These are phyloP conservation scores for Allantophomopsis cytisporea DNA, from an alignment of 2,329 filamentous ascomycete genomes.

Conservation along the genomic window DNA sequence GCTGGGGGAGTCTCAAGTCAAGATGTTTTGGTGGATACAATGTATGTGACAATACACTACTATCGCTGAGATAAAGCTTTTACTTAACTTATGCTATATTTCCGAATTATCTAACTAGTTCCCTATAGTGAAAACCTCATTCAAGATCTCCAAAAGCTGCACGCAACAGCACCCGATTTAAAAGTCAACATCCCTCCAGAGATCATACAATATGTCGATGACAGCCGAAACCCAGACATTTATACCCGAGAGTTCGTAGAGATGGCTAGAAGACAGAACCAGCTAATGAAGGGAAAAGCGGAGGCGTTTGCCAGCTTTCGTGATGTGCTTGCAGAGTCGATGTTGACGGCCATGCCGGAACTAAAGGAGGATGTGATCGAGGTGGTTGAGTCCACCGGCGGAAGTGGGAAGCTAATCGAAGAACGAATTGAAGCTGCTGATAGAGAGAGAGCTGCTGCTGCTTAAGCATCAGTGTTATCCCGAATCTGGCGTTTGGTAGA, in stretches of 20 bases:
- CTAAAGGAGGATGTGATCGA: constrained; percentile 14
- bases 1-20: constrained; percentile 27
- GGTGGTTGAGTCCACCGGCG: constrained; percentile 13
- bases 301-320: constrained; percentile 45
- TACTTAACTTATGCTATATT: too few relatives aligned
- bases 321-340: constrained; percentile 39
- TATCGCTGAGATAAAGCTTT: neutral
- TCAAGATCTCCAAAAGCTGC: constrained; percentile 23
- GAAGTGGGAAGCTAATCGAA: constrained; percentile 2
- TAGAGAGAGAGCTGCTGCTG: too few relatives aligned
- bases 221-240: constrained; percentile 60
- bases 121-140: constrained; percentile 26
- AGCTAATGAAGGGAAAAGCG: constrained; percentile 52
- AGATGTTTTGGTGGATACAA: constrained; percentile 40
- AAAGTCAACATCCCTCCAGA: constrained; percentile 43
- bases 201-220: constrained; percentile 55
- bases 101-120: neutral
- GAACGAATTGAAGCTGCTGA: neutral
- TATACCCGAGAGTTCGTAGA: constrained; percentile 65
- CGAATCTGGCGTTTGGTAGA: too few relatives aligned
- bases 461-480: too few relatives aligned
- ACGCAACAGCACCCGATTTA: constrained; percentile 23
- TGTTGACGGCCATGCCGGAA: constrained; percentile 16
- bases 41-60: constrained; percentile 20
- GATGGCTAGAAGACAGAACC: constrained; percentile 50